Evolutionary conservation across 805 yeast genomes (phyloP).

Genomic region (Middelhovenomyces tepae): DNA sequence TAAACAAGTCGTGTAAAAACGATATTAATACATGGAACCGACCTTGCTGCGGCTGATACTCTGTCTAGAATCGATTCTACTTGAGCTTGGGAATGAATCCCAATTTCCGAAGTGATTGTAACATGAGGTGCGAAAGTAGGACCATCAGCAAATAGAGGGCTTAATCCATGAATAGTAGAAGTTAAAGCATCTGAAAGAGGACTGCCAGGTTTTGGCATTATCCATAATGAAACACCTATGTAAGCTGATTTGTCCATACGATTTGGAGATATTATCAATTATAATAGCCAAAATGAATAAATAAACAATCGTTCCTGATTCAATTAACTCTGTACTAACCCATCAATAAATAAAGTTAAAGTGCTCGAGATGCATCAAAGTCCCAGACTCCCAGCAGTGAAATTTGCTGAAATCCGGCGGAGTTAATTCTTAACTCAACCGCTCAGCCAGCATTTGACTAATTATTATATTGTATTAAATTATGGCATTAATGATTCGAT

Average conservation of each 20-base stretch:
- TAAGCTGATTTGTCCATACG: conserved; percentile 2
- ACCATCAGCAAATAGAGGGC: conserved; percentile 64
- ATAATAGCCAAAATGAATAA: no score
- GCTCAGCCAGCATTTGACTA: no score
- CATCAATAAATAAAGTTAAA: no score
- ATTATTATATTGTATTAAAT: no score
- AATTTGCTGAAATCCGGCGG: no score
- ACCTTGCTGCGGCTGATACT: conserved; percentile 47
- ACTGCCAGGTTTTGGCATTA: conserved; percentile 52
- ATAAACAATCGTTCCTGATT: no score
- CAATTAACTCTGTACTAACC: no score
- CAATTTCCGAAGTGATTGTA: conserved; percentile 59
- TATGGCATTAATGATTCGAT: no score
- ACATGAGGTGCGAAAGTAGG: conserved; percentile 68
- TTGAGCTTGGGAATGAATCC: conserved; percentile 39
- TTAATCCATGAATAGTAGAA: conserved; percentile 54
- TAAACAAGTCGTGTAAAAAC: conserved; percentile 36
- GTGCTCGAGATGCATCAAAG: no score
- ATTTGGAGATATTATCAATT: no score
- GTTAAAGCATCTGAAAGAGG: conserved; percentile 47
- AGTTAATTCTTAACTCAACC: no score
- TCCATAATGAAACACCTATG: conserved; percentile 61
- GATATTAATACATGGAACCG: conserved; percentile 33
- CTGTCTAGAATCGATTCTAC: conserved; percentile 50
- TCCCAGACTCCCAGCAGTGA: no score